Evolutionary conservation across 805 yeast genomes (phyloP), one percentile per base, ranked within the genome.

Genomic region (Kodamaea kaohsiungensis): DNA sequence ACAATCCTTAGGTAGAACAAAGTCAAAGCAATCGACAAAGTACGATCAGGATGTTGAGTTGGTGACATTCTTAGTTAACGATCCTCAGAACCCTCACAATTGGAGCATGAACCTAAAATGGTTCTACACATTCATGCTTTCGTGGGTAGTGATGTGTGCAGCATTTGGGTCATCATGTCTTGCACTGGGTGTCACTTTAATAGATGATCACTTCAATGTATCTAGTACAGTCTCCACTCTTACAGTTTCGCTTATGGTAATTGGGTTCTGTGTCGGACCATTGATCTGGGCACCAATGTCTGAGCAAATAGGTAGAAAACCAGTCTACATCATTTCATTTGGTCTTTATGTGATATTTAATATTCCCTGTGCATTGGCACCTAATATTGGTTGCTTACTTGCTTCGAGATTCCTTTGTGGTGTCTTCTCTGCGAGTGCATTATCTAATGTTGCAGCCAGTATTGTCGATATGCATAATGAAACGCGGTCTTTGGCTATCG

Each of bases 141-240:
- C 97, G 1, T 59, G 83, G 33, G 78, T 89, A 57, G 97, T 92
- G 48, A 86, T 92, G 54, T 82, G 91, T 63, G 96, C 93, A 27
- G 98, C 98, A 1, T 91, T 89, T 67, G 97, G 97, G 40, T 89
- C 97, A 2, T 88, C 97, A 1, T 88, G 93, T 66, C 87, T 90
- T 62, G 86, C 96, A 27, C 96, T 96, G 61, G 93, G 96, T 45
- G 73, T 91, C 47, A 81, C 79, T 13, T 76, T 87, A 13, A 84
- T 90, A 56, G 73, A 76, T 57, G 86, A 87, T 13, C 78, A 84
- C 62, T 90, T 78, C 68, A 72, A 83, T 57, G 96, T 91, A 18
- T 82, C 89, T 12, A 68, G 75, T 2, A 97, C 89, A 68, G 97
- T 91, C 18, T 83, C 97, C 9, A 86, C 84, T 38, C 76, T 91